phyloP scores from a whole-genome alignment of 495 filamentous ascomycete genomes.

The Tetracladium marchalianum region DNA sequence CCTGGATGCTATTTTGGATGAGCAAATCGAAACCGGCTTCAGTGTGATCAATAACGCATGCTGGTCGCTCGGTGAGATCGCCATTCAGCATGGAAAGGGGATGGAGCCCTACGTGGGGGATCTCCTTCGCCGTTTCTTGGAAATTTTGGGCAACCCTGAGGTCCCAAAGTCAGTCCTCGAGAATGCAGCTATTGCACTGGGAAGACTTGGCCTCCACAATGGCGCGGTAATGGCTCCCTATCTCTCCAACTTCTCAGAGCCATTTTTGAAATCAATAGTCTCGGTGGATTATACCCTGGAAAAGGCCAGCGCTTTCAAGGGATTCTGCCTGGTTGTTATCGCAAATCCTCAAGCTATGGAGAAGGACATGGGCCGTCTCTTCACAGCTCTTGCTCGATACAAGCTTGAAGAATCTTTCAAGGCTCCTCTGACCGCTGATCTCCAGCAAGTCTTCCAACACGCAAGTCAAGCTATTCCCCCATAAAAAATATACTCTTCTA shows the following conservation, averaged over 20 bases:
- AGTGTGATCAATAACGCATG: conserved; percentile 96
- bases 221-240: conserved; percentile 68
- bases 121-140: conserved; percentile 61
- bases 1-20: conserved; percentile 60
- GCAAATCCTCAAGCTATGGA: conserved; percentile 91
- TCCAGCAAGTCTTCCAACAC: conserved; percentile 35
- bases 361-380: conserved; percentile 69
- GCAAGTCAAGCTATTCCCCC: conserved; percentile 22
- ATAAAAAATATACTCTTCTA: conserved; percentile 7
- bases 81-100: conserved; percentile 60
- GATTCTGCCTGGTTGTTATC: conserved; percentile 76
- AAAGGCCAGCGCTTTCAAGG: conserved; percentile 86
- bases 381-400: conserved; percentile 73
- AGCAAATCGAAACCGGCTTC: conserved; percentile 69
- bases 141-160: conserved; percentile 71
- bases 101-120: conserved; percentile 71
- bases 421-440: conserved; percentile 21
- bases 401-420: conserved; percentile 8
- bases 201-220: conserved; percentile 78
- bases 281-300: conserved; percentile 86
- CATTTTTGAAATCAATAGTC: conserved; percentile 72
- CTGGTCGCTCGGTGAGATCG: conserved; percentile 94
- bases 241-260: conserved; percentile 67
- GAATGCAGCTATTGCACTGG: conserved; percentile 90
- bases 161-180: conserved; percentile 89